phyloP scores from a whole-genome alignment of 2,329 filamentous ascomycete genomes.

The Hypoxylon sp. region DNA sequence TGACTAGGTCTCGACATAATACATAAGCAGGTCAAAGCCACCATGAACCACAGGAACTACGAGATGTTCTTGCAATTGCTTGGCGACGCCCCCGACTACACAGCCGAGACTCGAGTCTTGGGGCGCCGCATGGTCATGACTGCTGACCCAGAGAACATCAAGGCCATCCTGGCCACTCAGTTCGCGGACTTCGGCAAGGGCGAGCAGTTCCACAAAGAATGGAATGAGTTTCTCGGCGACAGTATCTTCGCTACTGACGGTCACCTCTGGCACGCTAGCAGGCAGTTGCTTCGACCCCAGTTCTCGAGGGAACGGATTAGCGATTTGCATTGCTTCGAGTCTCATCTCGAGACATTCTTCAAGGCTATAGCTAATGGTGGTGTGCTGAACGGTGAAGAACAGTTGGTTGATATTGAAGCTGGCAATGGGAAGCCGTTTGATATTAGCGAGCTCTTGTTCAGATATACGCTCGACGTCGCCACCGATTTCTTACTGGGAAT shows the following conservation, averaged over 20 bases:
- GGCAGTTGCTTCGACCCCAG: slow-evolving; percentile 87
- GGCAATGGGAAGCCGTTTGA: slow-evolving; percentile 76
- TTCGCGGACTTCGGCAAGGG: slow-evolving; percentile 91
- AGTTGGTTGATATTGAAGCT: slow-evolving; percentile 74
- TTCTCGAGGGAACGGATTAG: slow-evolving; percentile 89
- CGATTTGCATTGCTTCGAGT: slow-evolving; percentile 85
- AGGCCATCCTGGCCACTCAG: slow-evolving; percentile 89
- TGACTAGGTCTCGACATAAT: slow-evolving; percentile 76
- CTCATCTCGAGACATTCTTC: slow-evolving; percentile 82
- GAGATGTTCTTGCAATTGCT: slow-evolving; percentile 74
- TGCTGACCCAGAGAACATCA: slow-evolving; percentile 87
- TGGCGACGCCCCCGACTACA: slow-evolving; percentile 63
- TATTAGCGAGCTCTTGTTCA: slow-evolving; percentile 83
- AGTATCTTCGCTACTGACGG: slow-evolving; percentile 87
- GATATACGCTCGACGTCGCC: slow-evolving; percentile 86
- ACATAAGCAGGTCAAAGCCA: slow-evolving; percentile 67
- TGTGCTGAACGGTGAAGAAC: slow-evolving; percentile 70
- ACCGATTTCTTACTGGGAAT: slow-evolving; percentile 89
- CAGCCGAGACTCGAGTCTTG: slow-evolving; percentile 71
- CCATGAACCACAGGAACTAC: slow-evolving; percentile 69
- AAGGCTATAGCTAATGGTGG: slow-evolving; percentile 73
- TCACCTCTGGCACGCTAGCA: slow-evolving; percentile 81
- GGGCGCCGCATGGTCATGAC: slow-evolving; percentile 79
- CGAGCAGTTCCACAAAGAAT: slow-evolving; percentile 79
- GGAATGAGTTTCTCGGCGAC: slow-evolving; percentile 81